Base-by-base conservation (phyloP, 257 asterid genomes). In the Ilex aquifolium region DNA sequence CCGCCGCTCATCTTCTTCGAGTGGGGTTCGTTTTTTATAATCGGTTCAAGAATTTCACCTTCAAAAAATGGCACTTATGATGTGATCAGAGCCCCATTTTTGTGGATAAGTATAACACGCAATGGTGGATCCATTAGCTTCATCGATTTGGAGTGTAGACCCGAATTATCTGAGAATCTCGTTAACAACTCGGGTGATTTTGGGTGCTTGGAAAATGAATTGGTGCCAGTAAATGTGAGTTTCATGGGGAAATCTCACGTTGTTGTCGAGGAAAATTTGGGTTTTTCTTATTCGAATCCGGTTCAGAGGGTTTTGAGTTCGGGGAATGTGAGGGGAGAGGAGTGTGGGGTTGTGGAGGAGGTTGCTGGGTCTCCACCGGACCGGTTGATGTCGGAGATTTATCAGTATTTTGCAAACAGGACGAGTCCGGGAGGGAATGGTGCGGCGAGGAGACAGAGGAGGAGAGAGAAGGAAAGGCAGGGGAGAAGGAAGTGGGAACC, bases 341-440 rank as follows among this genome's bases (percentile, higher is more conserved):
- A 83, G 59, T 36, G 40, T 44, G 92, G 48, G 12, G 48, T 7
- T 42, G 48, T 11, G 48, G 48, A 80, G 57, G 78, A 78, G 51
- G 68, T 70, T 4, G 75, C 69, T 68, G 95, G 85, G 4, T 88
- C 96, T 11, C 92, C 98, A 3, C 95, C 91, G 7, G 98, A 88
- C 44, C 63, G 67, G 30, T 44, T 82, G 53, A 79, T 84, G 88
- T 57, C 81, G 2, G 96, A 91, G 75, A 86, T 91, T 66, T 91
- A 88, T 79, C 98, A 88, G 80, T 74, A 80, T 64, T 79, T 88
- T 32, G 98, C 98, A 0, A 91, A 91, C 73, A 60, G 76, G 76
- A 88, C 88, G 32, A 88, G 89, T 66, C 93, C 93, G 1, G 73
- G 86, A 54, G 97, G 95, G 10, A 80, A 83, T 74, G 96, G 96